These are phyloP conservation scores for Globisporangium middletonii DNA, from an alignment of 352 stramenopile genomes.

Conservation along the genomic window DNA sequence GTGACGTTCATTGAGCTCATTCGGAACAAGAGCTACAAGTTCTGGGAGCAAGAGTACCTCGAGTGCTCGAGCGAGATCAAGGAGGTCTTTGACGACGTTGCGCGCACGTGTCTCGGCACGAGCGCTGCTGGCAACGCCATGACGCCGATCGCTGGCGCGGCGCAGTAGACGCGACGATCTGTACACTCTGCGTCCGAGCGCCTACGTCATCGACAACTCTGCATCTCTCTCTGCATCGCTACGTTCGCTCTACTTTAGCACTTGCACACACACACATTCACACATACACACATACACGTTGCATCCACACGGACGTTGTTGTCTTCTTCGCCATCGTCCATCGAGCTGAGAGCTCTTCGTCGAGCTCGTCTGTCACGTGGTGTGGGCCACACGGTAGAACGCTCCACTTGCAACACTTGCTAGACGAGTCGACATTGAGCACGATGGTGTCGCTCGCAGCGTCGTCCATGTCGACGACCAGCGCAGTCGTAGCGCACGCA, in stretches of 20 bases:
- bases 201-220: background rate
- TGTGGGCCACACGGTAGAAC: too few relatives aligned
- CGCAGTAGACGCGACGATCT: background rate
- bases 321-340: too few relatives aligned
- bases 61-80: slow-evolving; percentile 98
- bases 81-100: slow-evolving; percentile 98
- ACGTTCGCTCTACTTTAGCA: too few relatives aligned
- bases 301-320: too few relatives aligned
- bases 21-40: slow-evolving; percentile 99
- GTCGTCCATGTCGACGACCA: too few relatives aligned
- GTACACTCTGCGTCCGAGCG: background rate
- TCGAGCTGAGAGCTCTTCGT: too few relatives aligned
- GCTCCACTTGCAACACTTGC: too few relatives aligned
- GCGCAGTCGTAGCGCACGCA: too few relatives aligned
- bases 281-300: background rate
- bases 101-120: slow-evolving; percentile 89
- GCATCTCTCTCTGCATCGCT: background rate
- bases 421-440: too few relatives aligned
- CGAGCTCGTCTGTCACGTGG: too few relatives aligned
- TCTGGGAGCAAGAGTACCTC: slow-evolving; percentile 98
- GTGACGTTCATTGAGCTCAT: slow-evolving; percentile 99
- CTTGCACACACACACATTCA: background rate
- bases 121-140: slow-evolving; percentile 21
- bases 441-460: too few relatives aligned
- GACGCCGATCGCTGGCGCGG: slow-evolving; percentile 10